Evolutionary conservation across 306 rosid genomes (phyloP).

Genomic region (Quercus suber): DNA sequence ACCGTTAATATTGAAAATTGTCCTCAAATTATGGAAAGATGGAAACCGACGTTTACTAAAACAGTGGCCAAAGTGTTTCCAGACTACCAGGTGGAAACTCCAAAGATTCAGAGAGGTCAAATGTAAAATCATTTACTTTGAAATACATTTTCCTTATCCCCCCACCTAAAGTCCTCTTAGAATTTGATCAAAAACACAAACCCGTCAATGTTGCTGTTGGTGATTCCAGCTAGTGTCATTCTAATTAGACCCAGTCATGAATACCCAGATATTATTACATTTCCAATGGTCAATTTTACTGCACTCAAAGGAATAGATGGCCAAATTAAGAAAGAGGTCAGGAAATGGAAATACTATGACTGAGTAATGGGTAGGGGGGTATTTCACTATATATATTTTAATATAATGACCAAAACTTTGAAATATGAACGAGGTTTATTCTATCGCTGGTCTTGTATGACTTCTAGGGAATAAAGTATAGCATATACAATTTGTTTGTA

Average conservation of each 20-base stretch:
- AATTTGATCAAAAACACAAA: background rate
- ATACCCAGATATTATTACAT: too few relatives aligned
- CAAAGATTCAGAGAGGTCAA: background rate
- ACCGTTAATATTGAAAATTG: background rate
- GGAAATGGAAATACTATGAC: too few relatives aligned
- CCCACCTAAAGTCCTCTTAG: background rate
- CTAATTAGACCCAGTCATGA: background rate
- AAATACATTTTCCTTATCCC: background rate
- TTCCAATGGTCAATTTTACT: background rate
- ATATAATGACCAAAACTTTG: too few relatives aligned
- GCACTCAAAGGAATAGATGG: background rate
- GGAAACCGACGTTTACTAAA: slow-evolving; percentile 19
- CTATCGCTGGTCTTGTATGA: too few relatives aligned
- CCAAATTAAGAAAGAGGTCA: background rate
- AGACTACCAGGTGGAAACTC: background rate
- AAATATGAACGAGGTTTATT: too few relatives aligned
- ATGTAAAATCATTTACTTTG: background rate
- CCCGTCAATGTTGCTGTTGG: background rate
- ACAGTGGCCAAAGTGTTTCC: background rate
- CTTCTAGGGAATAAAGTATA: too few relatives aligned
- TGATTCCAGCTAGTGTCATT: background rate
- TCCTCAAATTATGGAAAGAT: slow-evolving; percentile 31
- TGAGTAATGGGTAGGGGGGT: too few relatives aligned
- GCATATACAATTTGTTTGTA: too few relatives aligned
- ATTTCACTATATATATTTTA: too few relatives aligned